Evolutionary conservation across 2,329 filamentous ascomycete genomes (phyloP).

Genomic region (Penicillium verrucosum): DNA sequence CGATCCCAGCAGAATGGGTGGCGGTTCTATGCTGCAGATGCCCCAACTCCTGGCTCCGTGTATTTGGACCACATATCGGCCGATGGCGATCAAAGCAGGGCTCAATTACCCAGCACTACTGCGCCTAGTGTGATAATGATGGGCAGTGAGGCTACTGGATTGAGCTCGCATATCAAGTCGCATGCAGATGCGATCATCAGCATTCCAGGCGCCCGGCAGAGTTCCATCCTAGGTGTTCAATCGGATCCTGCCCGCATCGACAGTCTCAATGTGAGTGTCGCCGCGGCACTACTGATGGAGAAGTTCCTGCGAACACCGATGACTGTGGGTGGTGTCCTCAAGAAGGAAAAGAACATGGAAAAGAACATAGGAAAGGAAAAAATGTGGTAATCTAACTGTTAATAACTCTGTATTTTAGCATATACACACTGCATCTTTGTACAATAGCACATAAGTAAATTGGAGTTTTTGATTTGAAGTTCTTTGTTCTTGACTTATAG

Average conservation of each 20-base stretch:
- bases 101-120: conserved; percentile 45
- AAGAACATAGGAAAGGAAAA: conserved; percentile 2
- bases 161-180: conserved; percentile 62
- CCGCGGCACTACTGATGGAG: conserved; percentile 66
- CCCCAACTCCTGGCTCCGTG: conserved; percentile 33
- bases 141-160: conserved; percentile 74
- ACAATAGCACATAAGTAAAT: conserved; percentile 5
- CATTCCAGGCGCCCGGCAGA: conserved; percentile 56
- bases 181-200: conserved; percentile 63
- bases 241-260: conserved; percentile 61
- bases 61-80: conserved; percentile 20
- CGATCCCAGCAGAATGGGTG: conserved; percentile 69
- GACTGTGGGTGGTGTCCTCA: conserved; percentile 20
- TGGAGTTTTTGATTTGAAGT: background rate
- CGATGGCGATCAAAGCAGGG: conserved; percentile 37
- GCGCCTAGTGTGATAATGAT: conserved; percentile 76
- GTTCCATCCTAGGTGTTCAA: conserved; percentile 36
- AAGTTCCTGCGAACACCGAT: conserved; percentile 39
- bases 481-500: background rate
- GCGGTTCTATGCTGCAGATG: conserved; percentile 74
- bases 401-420: conserved; percentile 8
- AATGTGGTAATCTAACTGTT: conserved; percentile 18
- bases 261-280: conserved; percentile 91
- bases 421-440: conserved; percentile 12
- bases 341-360: conserved; percentile 14